Evolutionary conservation across 108 stramenopile genomes (phyloP).

Genomic region (Skeletonema costatum): DNA sequence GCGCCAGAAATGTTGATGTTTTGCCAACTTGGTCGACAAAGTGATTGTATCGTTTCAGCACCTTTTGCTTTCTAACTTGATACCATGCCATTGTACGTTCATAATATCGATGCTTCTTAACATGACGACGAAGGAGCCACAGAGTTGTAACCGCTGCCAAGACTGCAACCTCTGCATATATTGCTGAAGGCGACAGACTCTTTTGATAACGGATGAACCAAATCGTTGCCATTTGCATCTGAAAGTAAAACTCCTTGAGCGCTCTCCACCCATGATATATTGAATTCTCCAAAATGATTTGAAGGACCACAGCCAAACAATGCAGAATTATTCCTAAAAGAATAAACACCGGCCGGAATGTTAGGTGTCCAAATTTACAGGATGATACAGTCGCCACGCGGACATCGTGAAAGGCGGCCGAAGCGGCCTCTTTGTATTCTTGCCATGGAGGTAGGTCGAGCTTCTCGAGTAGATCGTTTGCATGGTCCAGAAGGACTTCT

Average conservation of each 20-base stretch:
- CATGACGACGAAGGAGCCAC: constrained; percentile 63
- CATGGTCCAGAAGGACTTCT: neutral
- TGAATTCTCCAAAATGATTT: constrained; percentile 40
- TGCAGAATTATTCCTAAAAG: constrained; percentile 52
- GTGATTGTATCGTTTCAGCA: constrained; percentile 34
- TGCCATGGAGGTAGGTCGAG: constrained; percentile 57
- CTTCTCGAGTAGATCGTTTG: constrained; percentile 14
- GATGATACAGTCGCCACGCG: constrained; percentile 37
- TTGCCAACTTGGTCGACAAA: constrained; percentile 52
- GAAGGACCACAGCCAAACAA: constrained; percentile 26
- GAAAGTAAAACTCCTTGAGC: constrained; percentile 43
- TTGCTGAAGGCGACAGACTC: constrained; percentile 39
- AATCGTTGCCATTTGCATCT: constrained; percentile 39
- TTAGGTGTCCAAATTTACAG: constrained; percentile 49
- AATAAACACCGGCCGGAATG: constrained; percentile 53
- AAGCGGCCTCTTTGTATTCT: constrained; percentile 43
- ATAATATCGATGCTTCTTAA: constrained; percentile 66
- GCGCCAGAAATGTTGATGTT: constrained; percentile 71
- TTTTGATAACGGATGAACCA: constrained; percentile 60
- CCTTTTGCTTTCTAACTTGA: constrained; percentile 34
- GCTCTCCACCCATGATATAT: constrained; percentile 55
- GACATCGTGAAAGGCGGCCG: constrained; percentile 39
- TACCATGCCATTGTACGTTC: constrained; percentile 56
- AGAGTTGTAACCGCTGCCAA: constrained; percentile 29
- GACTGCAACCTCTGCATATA: constrained; percentile 58